Base-by-base conservation (phyloP, 2,329 filamentous ascomycete genomes). In the Scedosporium apiospermum region DNA sequence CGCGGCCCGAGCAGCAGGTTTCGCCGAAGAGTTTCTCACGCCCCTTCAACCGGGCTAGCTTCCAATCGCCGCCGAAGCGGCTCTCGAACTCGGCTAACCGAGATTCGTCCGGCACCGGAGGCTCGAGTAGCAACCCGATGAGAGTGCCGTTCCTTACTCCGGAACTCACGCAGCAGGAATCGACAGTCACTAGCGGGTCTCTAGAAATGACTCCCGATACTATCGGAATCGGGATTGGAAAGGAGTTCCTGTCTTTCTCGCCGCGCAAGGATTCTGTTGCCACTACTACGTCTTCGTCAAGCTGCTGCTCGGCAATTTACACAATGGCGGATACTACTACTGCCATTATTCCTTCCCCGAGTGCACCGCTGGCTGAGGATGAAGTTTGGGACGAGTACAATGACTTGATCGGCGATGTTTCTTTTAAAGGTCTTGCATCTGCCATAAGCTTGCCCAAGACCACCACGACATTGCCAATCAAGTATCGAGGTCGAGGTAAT, bases 371-470 rank as follows among this genome's bases (percentile, higher is more conserved):
- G 3, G 85, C 78, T 1, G 90, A 96, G 66, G 93, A 97, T 68
- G 93, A 97, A 70, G 83, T 96, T 1, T 98, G 93, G 93, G 88
- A 93, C 60, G 93, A 96, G 74, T 97, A 96, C 70, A 88, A 98
- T 67, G 93, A 97, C 68, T 77, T 97, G 12, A 83, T 97, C 62
- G 89, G 90, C 61, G 87, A 90, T 10, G 81, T 80, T 9, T 71
- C 71, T 1, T 63, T 69, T 38, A 76, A 77, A 65, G 74, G 74
- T 1, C 79, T 80, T 2, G 74, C 75, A 1, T 85, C 84, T 0
- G 76, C 80, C 4, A 81, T 80, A 1, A 4, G 12, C 10, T 26
- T 41, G 30, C 46, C 30, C 30, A 61, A 57, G 60, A 30, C 6
- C 6, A 41, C 18, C 21, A 34, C 6, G 21, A 34, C 30, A 23